Evolutionary conservation across 2,329 filamentous ascomycete genomes (phyloP).

Genomic region (Fusarium anguioides): DNA sequence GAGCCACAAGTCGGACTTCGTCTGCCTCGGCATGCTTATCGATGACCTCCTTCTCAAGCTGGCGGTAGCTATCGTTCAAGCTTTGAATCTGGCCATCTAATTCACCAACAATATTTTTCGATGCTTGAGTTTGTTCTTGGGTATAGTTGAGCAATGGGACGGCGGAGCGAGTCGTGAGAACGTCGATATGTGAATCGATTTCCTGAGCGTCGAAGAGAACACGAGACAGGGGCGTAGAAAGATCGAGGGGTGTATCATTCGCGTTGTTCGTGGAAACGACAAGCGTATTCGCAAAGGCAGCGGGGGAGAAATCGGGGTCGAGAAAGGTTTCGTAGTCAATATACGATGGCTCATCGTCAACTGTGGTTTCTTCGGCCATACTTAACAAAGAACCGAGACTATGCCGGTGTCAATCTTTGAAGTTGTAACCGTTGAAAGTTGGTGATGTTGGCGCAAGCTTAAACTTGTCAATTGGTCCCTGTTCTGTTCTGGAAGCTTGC

Average conservation of each 20-base stretch:
- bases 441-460: conserved; percentile 17
- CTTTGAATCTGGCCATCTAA: conserved; percentile 83
- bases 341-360: conserved; percentile 76
- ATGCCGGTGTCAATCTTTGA: neutral
- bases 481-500: conserved; percentile 45
- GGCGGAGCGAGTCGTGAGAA: conserved; percentile 85
- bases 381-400: neutral
- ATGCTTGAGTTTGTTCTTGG: conserved; percentile 76
- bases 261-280: conserved; percentile 92
- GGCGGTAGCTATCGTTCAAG: conserved; percentile 85
- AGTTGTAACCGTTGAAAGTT: conserved; percentile 7
- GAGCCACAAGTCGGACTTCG: conserved; percentile 80
- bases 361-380: conserved; percentile 25
- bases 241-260: conserved; percentile 88
- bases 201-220: conserved; percentile 98
- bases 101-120: conserved; percentile 76
- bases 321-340: conserved; percentile 96
- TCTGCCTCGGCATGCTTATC: conserved; percentile 88
- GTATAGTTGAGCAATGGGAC: conserved; percentile 85
- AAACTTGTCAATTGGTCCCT: conserved; percentile 11
- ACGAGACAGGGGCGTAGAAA: conserved; percentile 91
- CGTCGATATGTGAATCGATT: conserved; percentile 94
- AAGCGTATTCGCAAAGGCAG: conserved; percentile 87
- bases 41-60: conserved; percentile 87
- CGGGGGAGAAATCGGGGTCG: conserved; percentile 81